Evolutionary conservation across 75 land plant genomes (phyloP), one percentile per base, ranked within the genome.

Genomic region (Chamaecyparis obtusa): DNA sequence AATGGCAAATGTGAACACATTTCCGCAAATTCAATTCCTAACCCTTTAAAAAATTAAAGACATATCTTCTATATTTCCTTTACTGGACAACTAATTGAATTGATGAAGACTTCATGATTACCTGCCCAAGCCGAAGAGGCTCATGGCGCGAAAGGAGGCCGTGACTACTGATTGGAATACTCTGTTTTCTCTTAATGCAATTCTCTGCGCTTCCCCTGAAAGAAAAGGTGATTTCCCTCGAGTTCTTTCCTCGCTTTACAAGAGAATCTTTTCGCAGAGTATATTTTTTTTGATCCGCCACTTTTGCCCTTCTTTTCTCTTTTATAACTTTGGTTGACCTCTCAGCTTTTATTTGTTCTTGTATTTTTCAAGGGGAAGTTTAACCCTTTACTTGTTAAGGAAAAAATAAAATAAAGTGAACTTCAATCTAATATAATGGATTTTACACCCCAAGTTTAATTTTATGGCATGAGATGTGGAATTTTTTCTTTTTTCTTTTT

Each of bases 111-210:
- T 6, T 64, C 5, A 64, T 64, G 0, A 41, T 41, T 85, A 82
- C 91, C 91, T 90, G 54, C 91, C 91, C 72, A 90, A 87, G 83
- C 89, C 91, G n/a, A 90, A 90, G 89, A 90, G 89, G 85, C 91
- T 90, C 89, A 90, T 90, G 60, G 85, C 57, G 57, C 85, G 85
- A 83, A 83, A 83, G 60, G 85, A 83, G 85, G 85, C 57, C 57
- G 85, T 83, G 60, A 51, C 85, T 35, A 54, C 85, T 1, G 83
- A 81, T 15, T 72, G 76, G 9, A 64, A 64, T 64, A 7, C 69
- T 64, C 15, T 32, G 36, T 32, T 30, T 30, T 72, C 71, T 32
- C 36, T 72, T 1, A 21, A 24, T 6, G 69, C 69, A 64, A 24
- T 64, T 7, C n/a, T 7, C n/a, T 5, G 14, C 14, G 0, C 9